Conservation (phyloP, 2,329 filamentous ascomycete genomes). For the Alternaria postmessia region DNA sequence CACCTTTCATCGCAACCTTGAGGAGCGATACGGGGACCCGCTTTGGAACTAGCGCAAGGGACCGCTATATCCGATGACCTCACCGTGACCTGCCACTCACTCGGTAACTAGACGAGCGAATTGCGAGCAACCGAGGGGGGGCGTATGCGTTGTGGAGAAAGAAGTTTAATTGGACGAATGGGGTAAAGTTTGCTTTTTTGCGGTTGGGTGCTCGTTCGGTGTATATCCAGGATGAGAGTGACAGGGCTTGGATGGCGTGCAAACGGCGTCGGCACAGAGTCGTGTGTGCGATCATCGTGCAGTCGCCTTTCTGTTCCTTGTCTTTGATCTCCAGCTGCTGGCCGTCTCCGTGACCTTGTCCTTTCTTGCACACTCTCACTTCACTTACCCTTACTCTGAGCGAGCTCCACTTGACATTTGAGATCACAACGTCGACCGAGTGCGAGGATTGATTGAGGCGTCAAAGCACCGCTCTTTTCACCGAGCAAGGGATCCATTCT, state of each 20-base stretch:
- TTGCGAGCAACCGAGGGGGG: background rate
- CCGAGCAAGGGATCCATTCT: conserved; percentile 14
- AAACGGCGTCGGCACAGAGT: conserved; percentile 8
- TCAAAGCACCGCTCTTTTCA: conserved; percentile 1
- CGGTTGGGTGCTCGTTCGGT: conserved; percentile 5
- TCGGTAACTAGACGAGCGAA: conserved; percentile 1
- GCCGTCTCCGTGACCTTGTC: background rate
- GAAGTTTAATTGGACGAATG: conserved; percentile 10
- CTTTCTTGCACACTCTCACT: conserved; percentile 13
- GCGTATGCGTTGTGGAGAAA: background rate
- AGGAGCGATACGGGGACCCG: background rate
- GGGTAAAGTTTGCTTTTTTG: conserved; percentile 8
- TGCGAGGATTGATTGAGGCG: conserved; percentile 7
- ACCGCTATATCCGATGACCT: conserved; percentile 16
- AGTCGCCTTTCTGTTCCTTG: conserved; percentile 3
- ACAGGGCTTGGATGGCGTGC: conserved; percentile 14
- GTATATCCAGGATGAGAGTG: conserved; percentile 1
- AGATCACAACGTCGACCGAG: conserved; percentile 13
- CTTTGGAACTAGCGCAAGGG: conserved; percentile 6
- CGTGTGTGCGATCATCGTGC: conserved; percentile 17
- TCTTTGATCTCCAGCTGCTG: conserved; percentile 1
- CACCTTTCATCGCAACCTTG: conserved; percentile 4
- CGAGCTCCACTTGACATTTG: conserved; percentile 1
- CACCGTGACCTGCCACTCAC: conserved; percentile 9
- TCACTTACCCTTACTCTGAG: conserved; percentile 8